Conservation (phyloP, 2,329 filamentous ascomycete genomes). For the Aspergillus pseudotamarii region DNA sequence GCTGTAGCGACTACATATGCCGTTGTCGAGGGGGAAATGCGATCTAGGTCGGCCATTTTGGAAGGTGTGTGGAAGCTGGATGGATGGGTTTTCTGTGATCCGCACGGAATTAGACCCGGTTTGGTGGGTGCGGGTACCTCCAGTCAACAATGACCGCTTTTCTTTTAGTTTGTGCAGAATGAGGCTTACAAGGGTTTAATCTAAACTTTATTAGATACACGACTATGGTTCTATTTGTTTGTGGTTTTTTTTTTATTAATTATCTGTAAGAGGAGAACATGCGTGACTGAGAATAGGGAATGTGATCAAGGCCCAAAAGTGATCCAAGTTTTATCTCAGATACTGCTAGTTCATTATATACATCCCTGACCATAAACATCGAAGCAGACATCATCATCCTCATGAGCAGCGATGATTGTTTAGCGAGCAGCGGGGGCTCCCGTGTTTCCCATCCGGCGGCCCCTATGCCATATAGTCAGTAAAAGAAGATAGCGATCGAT, state of each 20-base stretch:
- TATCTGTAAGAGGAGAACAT: conserved; percentile 2
- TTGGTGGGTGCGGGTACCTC: background rate
- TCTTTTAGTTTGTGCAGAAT: background rate
- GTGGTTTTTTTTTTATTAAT: background rate
- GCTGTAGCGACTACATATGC: conserved; percentile 72
- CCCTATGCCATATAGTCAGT: conserved; percentile 23
- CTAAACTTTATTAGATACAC: background rate
- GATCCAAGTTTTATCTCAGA: conserved; percentile 19
- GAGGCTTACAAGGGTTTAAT: background rate
- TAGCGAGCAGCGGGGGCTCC: conserved; percentile 21
- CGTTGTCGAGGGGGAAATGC: conserved; percentile 54
- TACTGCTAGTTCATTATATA: conserved; percentile 36
- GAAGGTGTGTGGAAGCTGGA: background rate
- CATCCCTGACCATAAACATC: conserved; percentile 27
- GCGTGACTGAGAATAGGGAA: conserved; percentile 1
- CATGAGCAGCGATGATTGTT: conserved; percentile 22
- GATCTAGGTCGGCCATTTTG: conserved; percentile 42
- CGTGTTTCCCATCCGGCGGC: conserved; percentile 32
- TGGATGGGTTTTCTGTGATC: background rate
- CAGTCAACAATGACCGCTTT: background rate
- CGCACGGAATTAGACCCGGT: background rate
- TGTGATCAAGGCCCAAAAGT: conserved; percentile 9
- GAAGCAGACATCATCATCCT: conserved; percentile 17
- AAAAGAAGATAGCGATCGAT: background rate
- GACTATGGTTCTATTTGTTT: background rate